A percentile compares a stretch with the other conserved stretches of the same genome.
Evolutionary conservation across 306 rosid genomes (phyloP).

Genomic region (Rosa lucieae): DNA sequence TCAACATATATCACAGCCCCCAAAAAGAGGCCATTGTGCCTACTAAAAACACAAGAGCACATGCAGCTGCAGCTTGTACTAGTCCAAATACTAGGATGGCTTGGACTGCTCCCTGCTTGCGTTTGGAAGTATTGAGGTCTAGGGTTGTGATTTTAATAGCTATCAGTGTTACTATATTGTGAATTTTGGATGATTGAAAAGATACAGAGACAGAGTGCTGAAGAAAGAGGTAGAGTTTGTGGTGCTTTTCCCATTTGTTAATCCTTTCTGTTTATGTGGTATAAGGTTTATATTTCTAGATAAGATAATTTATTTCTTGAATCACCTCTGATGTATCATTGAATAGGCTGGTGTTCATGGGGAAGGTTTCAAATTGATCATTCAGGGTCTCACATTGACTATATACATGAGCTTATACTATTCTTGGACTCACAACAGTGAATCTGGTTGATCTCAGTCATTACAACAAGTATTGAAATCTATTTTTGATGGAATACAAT

Average conservation of each 20-base stretch:
- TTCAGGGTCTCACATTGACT: neutral
- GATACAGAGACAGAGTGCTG: neutral
- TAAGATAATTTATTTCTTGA: neutral
- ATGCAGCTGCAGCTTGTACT: neutral
- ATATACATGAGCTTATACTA: no score
- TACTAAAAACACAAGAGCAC: neutral
- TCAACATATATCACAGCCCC: neutral
- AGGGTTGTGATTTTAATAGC: slow-evolving; percentile 35
- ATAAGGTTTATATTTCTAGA: no score
- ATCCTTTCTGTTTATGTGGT: no score
- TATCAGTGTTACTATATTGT: slow-evolving; percentile 29
- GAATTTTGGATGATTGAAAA: slow-evolving; percentile 37
- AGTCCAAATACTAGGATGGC: neutral
- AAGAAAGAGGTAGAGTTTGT: slow-evolving; percentile 22
- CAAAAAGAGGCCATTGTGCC: neutral
- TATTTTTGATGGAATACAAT: no score
- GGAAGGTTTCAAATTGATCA: slow-evolving; percentile 4
- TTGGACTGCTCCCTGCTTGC: neutral
- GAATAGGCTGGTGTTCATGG: neutral
- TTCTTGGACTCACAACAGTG: neutral
- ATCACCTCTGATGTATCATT: neutral
- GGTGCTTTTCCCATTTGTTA: neutral
- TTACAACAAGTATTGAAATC: neutral
- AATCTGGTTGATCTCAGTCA: neutral
- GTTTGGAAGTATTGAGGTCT: neutral